Percentiles rank a stretch among this genome's conserved stretches.
phyloP scores from a whole-genome alignment of 164 flowering plant genomes.

The Akebia trifoliata region DNA sequence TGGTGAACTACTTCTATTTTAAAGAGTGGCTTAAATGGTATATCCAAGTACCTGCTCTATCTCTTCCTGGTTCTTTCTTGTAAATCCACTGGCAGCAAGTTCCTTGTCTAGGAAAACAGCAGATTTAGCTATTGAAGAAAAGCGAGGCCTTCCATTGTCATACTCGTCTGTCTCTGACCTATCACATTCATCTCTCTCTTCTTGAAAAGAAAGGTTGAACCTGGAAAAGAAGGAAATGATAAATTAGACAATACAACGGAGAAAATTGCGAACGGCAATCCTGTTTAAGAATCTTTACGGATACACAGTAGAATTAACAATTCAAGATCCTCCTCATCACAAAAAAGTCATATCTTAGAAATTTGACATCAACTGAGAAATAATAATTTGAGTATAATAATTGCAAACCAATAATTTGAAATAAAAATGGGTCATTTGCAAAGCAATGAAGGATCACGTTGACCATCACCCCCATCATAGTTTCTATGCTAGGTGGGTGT shows the following conservation, averaged over 20 bases:
- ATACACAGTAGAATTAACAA: background rate
- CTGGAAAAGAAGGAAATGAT: constrained; percentile 24
- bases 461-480: no score
- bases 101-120: constrained; percentile 69
- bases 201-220: constrained; percentile 53
- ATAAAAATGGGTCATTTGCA: no score
- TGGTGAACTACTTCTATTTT: background rate
- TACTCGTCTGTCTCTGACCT: constrained; percentile 36
- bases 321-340: no score
- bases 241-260: background rate
- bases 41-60: constrained; percentile 53
- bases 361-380: background rate
- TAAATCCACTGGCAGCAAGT: constrained; percentile 95
- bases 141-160: constrained; percentile 49
- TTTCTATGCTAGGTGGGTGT: no score
- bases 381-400: no score
- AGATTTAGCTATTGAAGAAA: constrained; percentile 53
- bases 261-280: background rate
- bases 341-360: no score
- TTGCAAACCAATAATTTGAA: no score
- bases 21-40: background rate
- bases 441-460: no score
- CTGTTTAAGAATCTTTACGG: background rate
- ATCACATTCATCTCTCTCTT: constrained; percentile 37
- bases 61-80: constrained; percentile 61